Evolutionary conservation across 176 grass and related monocot genomes (phyloP).

Genomic region (Carex kokanica): DNA sequence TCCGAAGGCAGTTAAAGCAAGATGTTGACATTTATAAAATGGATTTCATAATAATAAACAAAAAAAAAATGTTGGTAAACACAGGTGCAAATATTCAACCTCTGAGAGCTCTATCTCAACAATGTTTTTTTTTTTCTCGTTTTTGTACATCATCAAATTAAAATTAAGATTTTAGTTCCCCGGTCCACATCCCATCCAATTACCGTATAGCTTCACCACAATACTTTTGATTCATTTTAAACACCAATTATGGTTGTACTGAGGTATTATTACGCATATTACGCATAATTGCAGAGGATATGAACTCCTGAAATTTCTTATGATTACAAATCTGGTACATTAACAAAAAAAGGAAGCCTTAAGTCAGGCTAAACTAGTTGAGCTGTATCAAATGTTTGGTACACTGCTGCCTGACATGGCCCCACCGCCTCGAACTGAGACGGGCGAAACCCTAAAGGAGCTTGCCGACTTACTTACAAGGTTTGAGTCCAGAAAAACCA

Average conservation of each 20-base stretch:
- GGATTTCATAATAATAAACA: neutral
- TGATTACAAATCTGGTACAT: constrained; percentile 32
- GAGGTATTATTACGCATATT: neutral
- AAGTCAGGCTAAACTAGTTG: constrained; percentile 15
- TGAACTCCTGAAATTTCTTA: constrained; percentile 27
- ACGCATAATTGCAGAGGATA: constrained; percentile 14
- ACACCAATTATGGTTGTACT: neutral
- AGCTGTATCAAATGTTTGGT: constrained; percentile 15
- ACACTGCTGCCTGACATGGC: constrained; percentile 8
- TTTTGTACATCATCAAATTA: constrained; percentile 30
- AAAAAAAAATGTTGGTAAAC: constrained; percentile 9
- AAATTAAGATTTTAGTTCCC: constrained; percentile 23
- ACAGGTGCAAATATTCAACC: constrained; percentile 24
- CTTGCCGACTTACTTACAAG: constrained; percentile 18
- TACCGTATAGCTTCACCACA: neutral
- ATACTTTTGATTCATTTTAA: neutral
- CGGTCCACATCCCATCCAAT: constrained; percentile 26
- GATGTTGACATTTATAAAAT: constrained; percentile 16
- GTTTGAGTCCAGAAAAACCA: constrained; percentile 46
- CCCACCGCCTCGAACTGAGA: constrained; percentile 18
- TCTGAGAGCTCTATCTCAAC: constrained; percentile 21
- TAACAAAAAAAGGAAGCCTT: constrained; percentile 15
- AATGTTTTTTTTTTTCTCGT: constrained; percentile 10
- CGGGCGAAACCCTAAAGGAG: constrained; percentile 21
- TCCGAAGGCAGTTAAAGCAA: constrained; percentile 16